These are phyloP conservation scores for sorghum (Sorghum bicolor) DNA, from an alignment of 176 grass and related monocot genomes.

Conservation along the genomic window DNA sequence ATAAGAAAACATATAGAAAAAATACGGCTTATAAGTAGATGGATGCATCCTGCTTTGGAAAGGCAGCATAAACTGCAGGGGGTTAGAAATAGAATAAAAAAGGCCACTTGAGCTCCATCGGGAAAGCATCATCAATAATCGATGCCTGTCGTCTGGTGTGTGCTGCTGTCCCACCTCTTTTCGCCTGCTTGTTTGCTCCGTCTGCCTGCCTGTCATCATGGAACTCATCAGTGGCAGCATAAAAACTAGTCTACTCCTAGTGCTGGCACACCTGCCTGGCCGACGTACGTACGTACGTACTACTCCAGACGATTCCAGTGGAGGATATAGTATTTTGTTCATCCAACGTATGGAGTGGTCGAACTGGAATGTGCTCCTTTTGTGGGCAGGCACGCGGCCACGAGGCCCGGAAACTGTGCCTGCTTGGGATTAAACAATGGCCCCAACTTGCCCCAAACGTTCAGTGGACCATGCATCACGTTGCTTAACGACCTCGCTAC, in stretches of 20 bases:
- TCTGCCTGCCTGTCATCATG: not conserved
- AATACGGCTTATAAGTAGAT: too few species aligned
- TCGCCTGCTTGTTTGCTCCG: not conserved
- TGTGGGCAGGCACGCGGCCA: slow-evolving; percentile 31
- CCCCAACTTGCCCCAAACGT: not conserved
- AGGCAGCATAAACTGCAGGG: not conserved
- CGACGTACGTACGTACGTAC: too few species aligned
- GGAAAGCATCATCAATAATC: too few species aligned
- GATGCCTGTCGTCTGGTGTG: too few species aligned
- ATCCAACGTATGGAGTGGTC: slow-evolving; percentile 46
- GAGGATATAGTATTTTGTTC: slow-evolving; percentile 37
- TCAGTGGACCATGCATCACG: not conserved
- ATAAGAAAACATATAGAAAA: too few species aligned
- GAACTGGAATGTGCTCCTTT: not conserved
- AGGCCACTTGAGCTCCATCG: not conserved
- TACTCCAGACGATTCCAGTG: not conserved
- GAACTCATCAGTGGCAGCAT: not conserved
- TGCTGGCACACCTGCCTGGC: too few species aligned
- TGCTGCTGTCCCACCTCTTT: not conserved
- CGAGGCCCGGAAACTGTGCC: not conserved
- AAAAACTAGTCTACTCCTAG: not conserved
- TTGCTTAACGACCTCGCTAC: not conserved
- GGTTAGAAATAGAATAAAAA: not conserved
- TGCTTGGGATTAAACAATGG: not conserved
- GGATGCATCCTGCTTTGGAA: not conserved